Conservation (phyloP, 495 filamentous ascomycete genomes). For the Pyronema omphalodes region DNA sequence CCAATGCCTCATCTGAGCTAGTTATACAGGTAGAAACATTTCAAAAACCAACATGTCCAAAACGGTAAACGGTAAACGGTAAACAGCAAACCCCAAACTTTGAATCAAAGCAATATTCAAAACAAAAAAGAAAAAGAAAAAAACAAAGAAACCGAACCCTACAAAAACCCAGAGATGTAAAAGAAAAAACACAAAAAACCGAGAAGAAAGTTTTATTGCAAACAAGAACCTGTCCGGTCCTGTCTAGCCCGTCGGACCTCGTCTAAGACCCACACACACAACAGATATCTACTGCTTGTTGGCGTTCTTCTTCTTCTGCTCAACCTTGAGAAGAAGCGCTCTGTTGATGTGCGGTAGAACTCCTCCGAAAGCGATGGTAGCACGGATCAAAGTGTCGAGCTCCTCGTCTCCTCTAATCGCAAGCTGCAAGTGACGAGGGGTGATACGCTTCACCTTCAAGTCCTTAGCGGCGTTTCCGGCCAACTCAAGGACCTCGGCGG, state of each 20-base stretch:
- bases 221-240: neutral
- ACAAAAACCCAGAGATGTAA: neutral
- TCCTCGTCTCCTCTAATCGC: constrained; percentile 98
- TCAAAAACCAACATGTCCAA: too few relatives aligned
- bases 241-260: neutral
- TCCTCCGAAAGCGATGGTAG: constrained; percentile 96
- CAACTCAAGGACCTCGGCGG: constrained; percentile 93
- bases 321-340: constrained; percentile 89
- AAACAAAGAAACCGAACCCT: neutral
- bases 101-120: neutral
- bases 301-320: constrained; percentile 84
- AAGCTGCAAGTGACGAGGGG: constrained; percentile 90
- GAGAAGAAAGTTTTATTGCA: neutral
- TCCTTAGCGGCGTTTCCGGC: constrained; percentile 98
- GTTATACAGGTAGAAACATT: too few relatives aligned
- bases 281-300: neutral
- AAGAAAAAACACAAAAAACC: neutral
- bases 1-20: too few relatives aligned
- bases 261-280: too few relatives aligned
- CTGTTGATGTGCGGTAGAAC: constrained; percentile 98
- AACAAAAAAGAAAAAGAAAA: neutral
- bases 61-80: too few relatives aligned
- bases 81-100: too few relatives aligned
- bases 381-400: constrained; percentile 89
- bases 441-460: constrained; percentile 99